These are phyloP conservation scores for Apiotrichum gracile DNA, from an alignment of 1,284 basidiomycete genomes.

Conservation along the genomic window DNA sequence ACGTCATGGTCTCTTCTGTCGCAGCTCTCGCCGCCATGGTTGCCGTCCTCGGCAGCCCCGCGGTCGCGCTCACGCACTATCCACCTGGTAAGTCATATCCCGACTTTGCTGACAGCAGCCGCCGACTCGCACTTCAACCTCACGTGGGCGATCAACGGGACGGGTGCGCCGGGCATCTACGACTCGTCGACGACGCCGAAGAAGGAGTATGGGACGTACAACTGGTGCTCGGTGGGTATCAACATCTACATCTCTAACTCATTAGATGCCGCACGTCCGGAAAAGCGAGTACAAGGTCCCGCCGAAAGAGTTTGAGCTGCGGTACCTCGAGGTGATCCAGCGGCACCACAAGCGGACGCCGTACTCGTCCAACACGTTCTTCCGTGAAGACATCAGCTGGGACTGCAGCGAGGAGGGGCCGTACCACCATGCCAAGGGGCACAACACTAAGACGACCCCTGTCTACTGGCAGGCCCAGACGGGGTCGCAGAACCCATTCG, in stretches of 20 bases:
- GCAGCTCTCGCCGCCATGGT: not conserved
- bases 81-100: not conserved
- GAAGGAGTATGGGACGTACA: slow-evolving; percentile 29
- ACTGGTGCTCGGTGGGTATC: slow-evolving; percentile 21
- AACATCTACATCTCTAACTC: not conserved
- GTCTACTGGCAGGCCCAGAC: slow-evolving; percentile 29
- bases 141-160: slow-evolving; percentile 21
- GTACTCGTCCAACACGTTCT: slow-evolving; percentile 39
- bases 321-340: slow-evolving; percentile 40
- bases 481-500: slow-evolving; percentile 31
- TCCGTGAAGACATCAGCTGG: slow-evolving; percentile 36
- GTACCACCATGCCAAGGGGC: slow-evolving; percentile 22
- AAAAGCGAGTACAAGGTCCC: slow-evolving; percentile 23
- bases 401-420: slow-evolving; percentile 28
- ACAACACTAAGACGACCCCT: slow-evolving; percentile 14
- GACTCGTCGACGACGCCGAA: slow-evolving; percentile 22
- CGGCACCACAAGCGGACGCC: slow-evolving; percentile 43
- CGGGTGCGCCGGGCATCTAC: slow-evolving; percentile 31
- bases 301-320: slow-evolving; percentile 19
- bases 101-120: not conserved
- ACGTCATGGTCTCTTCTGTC: not conserved
- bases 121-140: slow-evolving; percentile 15
- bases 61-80: not conserved
- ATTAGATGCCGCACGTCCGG: slow-evolving; percentile 34
- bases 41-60: not conserved